Conservation (phyloP, 164 flowering plant species). For the Tetracentron sinense region DNA sequence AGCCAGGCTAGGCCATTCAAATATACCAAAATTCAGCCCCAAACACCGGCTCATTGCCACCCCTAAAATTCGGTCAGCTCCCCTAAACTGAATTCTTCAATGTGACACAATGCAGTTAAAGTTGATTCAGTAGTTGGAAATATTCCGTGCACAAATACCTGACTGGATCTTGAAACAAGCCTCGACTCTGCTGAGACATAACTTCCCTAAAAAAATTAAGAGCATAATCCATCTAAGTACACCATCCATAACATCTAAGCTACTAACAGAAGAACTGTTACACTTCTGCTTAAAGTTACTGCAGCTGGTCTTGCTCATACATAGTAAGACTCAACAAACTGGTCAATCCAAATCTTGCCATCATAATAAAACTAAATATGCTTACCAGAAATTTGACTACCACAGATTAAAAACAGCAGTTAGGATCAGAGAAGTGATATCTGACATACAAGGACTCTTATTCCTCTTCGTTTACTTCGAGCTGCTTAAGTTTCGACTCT, state of each 20-base stretch:
- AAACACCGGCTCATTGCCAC: no score
- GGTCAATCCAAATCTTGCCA: constrained; percentile 6
- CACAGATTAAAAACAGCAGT: not conserved
- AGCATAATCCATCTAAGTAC: no score
- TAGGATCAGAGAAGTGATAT: not conserved
- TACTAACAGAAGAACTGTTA: not conserved
- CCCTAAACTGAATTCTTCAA: no score
- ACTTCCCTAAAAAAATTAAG: no score
- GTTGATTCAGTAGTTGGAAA: no score
- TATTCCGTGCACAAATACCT: no score
- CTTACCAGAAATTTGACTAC: constrained; percentile 3
- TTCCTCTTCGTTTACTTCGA: constrained; percentile 42
- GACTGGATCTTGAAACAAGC: no score
- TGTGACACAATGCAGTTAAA: no score
- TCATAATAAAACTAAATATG: not conserved
- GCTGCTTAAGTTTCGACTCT: constrained; percentile 49
- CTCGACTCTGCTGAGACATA: no score
- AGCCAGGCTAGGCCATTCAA: no score
- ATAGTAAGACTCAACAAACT: constrained; percentile 8
- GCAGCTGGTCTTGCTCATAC: constrained; percentile 4
- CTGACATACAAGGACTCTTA: constrained; percentile 9
- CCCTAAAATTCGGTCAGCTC: no score
- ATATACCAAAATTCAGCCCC: no score
- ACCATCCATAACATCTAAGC: not conserved
- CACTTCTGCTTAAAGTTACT: not conserved